Conservation (phyloP, 148 eudicot genomes). For the Dianthus caryophyllus region DNA sequence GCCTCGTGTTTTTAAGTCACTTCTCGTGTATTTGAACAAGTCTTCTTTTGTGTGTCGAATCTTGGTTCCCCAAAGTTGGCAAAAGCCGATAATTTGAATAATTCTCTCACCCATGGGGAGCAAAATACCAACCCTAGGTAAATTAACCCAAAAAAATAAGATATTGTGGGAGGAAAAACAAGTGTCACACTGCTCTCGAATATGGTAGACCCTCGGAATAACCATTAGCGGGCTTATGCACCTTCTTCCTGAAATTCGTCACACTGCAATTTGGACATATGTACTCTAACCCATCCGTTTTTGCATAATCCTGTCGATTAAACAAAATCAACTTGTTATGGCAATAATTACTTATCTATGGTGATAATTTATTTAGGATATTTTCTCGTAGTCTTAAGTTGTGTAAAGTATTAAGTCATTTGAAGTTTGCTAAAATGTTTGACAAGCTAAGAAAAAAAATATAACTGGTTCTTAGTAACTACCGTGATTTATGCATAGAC, state of each 20-base stretch:
- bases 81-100: slow-evolving; percentile 13
- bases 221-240: slow-evolving; percentile 68
- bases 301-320: slow-evolving; percentile 78
- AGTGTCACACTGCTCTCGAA: slow-evolving; percentile 31
- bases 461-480: no score
- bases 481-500: no score
- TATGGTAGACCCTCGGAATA: slow-evolving; percentile 45
- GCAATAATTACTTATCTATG: no score
- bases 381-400: neutral
- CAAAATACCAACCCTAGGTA: slow-evolving; percentile 18
- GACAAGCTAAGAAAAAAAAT: no score
- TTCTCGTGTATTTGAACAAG: neutral
- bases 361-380: no score
- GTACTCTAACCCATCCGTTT: slow-evolving; percentile 96
- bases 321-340: neutral
- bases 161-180: slow-evolving; percentile 4
- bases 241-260: slow-evolving; percentile 75
- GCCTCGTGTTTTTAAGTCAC: slow-evolving; percentile 9
- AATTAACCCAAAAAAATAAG: slow-evolving; percentile 12
- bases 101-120: slow-evolving; percentile 21
- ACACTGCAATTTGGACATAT: slow-evolving; percentile 96
- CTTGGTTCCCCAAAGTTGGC: slow-evolving; percentile 13
- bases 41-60: neutral
- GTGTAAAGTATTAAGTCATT: no score
- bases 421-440: no score